These are phyloP conservation scores for Rhizomucor pusillus DNA, from an alignment of 371 early-diverging fungal genomes.

Conservation along the genomic window DNA sequence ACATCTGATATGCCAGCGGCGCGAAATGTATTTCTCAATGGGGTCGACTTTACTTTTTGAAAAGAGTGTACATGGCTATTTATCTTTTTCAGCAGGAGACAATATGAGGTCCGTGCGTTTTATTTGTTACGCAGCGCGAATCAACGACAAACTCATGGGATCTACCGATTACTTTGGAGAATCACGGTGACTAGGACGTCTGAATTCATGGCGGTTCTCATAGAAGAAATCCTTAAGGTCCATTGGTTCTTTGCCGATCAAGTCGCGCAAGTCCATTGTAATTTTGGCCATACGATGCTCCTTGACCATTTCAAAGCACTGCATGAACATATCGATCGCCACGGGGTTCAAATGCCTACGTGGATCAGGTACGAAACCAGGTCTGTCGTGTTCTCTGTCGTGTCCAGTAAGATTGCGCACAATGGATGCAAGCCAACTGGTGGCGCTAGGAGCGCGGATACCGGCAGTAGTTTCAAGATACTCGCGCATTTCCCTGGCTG, in stretches of 20 bases:
- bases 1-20: no score
- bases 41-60: no score
- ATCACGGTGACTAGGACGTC: conserved; percentile 4
- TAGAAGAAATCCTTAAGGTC: conserved; percentile 13
- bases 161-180: no score
- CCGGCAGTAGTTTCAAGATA: conserved; percentile 7
- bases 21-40: no score
- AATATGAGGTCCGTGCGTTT: no score
- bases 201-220: conserved; percentile 12
- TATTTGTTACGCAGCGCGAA: no score
- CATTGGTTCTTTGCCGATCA: conserved; percentile 12
- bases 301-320: conserved; percentile 5
- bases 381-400: background rate
- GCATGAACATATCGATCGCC: conserved; percentile 7
- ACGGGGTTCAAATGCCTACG: background rate
- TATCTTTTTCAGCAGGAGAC: no score
- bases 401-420: no score
- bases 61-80: no score
- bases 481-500: conserved; percentile 2
- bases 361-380: conserved; percentile 9
- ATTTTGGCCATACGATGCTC: background rate
- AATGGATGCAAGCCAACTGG: background rate
- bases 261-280: conserved; percentile 12
- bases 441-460: background rate
- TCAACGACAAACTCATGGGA: no score